These are phyloP conservation scores for Termitomyces heimii DNA, from an alignment of 768 basidiomycete genomes.

Conservation along the genomic window DNA sequence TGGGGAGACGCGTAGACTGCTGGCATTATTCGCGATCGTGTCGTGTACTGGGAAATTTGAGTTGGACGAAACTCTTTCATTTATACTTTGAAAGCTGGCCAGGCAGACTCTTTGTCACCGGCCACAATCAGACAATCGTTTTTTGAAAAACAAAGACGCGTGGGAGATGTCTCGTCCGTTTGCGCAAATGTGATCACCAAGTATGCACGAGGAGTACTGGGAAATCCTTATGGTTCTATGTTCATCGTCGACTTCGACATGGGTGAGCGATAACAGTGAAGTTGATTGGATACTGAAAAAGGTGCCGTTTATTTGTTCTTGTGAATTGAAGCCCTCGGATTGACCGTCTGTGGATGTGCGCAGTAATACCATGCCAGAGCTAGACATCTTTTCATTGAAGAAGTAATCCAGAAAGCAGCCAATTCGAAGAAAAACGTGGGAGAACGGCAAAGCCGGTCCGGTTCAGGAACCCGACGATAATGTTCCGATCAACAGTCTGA, in stretches of 20 bases:
- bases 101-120: neutral
- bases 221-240: neutral
- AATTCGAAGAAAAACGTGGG: neutral
- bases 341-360: neutral
- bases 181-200: neutral
- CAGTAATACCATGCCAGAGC: neutral
- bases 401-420: neutral
- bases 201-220: no score
- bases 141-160: neutral
- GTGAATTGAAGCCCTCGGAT: neutral
- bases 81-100: neutral
- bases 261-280: neutral
- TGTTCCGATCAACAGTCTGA: neutral
- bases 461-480: neutral
- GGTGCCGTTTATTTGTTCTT: no score
- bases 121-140: neutral
- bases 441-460: neutral
- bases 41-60: no score
- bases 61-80: neutral
- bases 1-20: conserved; percentile 10
- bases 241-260: neutral
- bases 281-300: neutral
- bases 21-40: conserved; percentile 4
- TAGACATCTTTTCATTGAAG: neutral
- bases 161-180: neutral